Base-by-base conservation (phyloP, 1,284 basidiomycete genomes). In the Bjerkandera adusta region DNA sequence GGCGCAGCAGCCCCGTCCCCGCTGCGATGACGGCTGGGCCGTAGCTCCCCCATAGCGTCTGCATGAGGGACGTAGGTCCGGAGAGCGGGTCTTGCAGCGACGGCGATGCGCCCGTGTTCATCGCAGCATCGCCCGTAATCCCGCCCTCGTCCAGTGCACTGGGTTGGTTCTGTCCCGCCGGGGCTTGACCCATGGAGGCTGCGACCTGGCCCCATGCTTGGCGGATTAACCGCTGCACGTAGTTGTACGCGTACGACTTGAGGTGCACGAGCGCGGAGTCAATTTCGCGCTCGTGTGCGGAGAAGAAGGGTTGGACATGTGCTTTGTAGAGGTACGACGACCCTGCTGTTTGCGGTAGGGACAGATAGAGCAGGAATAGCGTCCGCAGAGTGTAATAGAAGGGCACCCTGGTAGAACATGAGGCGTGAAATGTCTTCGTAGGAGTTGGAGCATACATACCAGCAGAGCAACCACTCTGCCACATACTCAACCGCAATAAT, bases 381-480 rank as follows among this genome's bases (percentile, higher is more conserved):
- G 84, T 88, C 74, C 94, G 95, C 61, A 91, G 52, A 42, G 83
- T 73, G 67, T 86, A 87, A 71, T 96, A 96, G 64, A 95, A 81
- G 11, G 92, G 92, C 51, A 96, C 76, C 89, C 91, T 92, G 45
- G 25, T 21, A 15, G 18, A 33, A 8, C 18, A 22, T 20, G 39
- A 34, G 24, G 39, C 26, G 43, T 36, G 26, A 45, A 30, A 47
- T 15, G 20, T 25, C 16, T 10, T 15, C 36, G 7, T 16, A 20
- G 16, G 16, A 27, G 38, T 22, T 35, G 49, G 29, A 43, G 15
- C 11, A 48, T 25, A 66, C 75, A 57, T 55, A 89, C 89, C 90
- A 92, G 51, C 81, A 84, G 16, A 92, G 68, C n/a, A 82, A 63
- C 88, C 90, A 92, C 61, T 92, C 89, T 15, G 85, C 86, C 34